Base-by-base conservation (phyloP, 345 rosid species). In the Erysimum cheiranthoides region DNA sequence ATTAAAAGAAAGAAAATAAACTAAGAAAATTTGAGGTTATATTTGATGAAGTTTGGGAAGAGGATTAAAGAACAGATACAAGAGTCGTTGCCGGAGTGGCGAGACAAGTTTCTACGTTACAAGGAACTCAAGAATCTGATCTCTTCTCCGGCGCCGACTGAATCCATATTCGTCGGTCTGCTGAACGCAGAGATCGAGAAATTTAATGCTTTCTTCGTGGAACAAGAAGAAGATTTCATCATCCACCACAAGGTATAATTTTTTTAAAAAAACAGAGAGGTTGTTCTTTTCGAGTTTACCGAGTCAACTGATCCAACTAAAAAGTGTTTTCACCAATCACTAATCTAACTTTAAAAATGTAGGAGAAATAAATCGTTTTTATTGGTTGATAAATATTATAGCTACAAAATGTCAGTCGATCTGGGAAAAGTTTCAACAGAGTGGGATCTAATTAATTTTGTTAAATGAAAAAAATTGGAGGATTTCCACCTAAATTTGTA, bases 41-140 rank as follows among this genome's bases (percentile, higher is more conserved):
- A n/a, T n/a, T 58, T 66, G 56, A 87, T 93, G 98, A 93, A 93
- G 86, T 93, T 93, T 14, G 97, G 97, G 8, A 93, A 93, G 88
- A 81, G 90, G 82, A 59, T 93, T 67, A 86, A 85, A 82, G 91
- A 87, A 51, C 98, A 93, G 73, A 83, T 87, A 43, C 83, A 85
- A 60, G 96, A 90, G 75, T 86, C 96, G 2, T 73, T 91, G 77
- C 96, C 97, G 0, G 90, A 75, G 34, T 93, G 98, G 98, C 78
- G 85, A 3, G 90, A 88, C 87, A 89, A 89, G 78, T 93, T 77
- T 68, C 61, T 93, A 30, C 77, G 88, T 17, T 93, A 91, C 73
- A 89, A 93, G 70, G 91, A 86, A 40, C 63, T 93, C 82, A 93
- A 91, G 89, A 86, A 87, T 83, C 87, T 89, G 16, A 90, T 93